Percentiles rank a stretch among this genome's conserved stretches.
These are phyloP conservation scores for Clonostachys rosea DNA, from an alignment of 2,329 filamentous ascomycete species.

Conservation along the genomic window DNA sequence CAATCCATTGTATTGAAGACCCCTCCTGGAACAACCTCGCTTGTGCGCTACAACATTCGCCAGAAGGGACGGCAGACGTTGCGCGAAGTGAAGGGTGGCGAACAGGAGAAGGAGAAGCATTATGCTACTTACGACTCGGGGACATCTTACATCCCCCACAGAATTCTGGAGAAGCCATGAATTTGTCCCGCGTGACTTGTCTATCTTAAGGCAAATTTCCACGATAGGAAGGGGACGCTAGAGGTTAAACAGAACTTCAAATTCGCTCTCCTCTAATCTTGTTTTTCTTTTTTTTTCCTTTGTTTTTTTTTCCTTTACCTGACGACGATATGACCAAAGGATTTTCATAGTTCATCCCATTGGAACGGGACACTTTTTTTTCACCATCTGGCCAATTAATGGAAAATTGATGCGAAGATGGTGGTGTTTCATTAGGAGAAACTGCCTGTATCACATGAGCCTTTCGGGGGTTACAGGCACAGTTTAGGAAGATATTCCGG, in stretches of 20 bases:
- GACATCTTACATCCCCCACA: slow-evolving; percentile 18
- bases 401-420: no score
- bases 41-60: slow-evolving; percentile 40
- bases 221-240: neutral
- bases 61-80: slow-evolving; percentile 28
- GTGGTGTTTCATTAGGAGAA: no score
- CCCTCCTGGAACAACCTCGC: slow-evolving; percentile 34
- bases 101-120: slow-evolving; percentile 20
- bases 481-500: no score
- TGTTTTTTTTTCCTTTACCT: neutral
- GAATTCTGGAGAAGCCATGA: neutral
- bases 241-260: neutral
- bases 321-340: no score
- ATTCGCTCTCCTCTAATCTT: neutral
- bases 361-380: no score
- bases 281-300: neutral
- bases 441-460: no score
- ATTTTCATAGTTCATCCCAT: no score
- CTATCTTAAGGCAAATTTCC: neutral
- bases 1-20: slow-evolving; percentile 34
- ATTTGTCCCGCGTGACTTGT: no score
- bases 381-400: no score
- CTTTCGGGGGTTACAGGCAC: no score
- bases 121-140: slow-evolving; percentile 27
- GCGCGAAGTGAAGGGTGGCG: slow-evolving; percentile 9